These are phyloP conservation scores for Termitomyces sp. DNA, from an alignment of 768 basidiomycete species.

Conservation along the genomic window DNA sequence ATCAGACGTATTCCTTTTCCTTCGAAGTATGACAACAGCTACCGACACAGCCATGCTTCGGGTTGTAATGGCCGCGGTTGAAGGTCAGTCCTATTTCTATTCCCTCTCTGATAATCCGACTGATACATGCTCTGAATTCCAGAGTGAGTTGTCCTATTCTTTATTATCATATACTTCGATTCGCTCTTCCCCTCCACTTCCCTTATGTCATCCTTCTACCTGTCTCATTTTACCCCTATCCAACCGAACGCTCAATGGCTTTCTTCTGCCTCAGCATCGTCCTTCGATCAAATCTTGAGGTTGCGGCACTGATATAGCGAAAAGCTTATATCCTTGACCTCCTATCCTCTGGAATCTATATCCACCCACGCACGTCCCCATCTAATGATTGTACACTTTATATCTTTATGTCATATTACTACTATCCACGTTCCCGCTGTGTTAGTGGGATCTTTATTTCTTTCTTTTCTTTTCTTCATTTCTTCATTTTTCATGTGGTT, in stretches of 20 bases:
- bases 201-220: conserved; percentile 11
- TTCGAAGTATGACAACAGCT: conserved; percentile 75
- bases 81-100: conserved; percentile 56
- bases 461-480: conserved; percentile 8
- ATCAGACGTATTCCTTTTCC: conserved; percentile 1
- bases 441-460: conserved; percentile 19
- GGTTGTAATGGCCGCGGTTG: conserved; percentile 94
- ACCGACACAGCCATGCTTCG: conserved; percentile 86
- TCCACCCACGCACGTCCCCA: conserved; percentile 9
- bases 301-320: conserved; percentile 60
- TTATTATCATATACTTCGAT: conserved; percentile 21
- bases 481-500: conserved; percentile 9
- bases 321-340: conserved; percentile 4
- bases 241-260: conserved; percentile 30
- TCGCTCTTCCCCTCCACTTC: conserved; percentile 18
- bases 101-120: conserved; percentile 5
- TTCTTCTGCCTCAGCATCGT: conserved; percentile 51
- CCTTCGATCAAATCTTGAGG: conserved; percentile 62
- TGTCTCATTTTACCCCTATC: conserved; percentile 9
- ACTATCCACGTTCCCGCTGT: conserved; percentile 12
- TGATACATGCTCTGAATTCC: conserved; percentile 10
- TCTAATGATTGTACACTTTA: conserved; percentile 12
- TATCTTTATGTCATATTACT: conserved; percentile 8
- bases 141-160: conserved; percentile 61
- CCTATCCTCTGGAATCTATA: not conserved